Conservation (phyloP, 257 asterid species). For the Coffea eugenioides region DNA sequence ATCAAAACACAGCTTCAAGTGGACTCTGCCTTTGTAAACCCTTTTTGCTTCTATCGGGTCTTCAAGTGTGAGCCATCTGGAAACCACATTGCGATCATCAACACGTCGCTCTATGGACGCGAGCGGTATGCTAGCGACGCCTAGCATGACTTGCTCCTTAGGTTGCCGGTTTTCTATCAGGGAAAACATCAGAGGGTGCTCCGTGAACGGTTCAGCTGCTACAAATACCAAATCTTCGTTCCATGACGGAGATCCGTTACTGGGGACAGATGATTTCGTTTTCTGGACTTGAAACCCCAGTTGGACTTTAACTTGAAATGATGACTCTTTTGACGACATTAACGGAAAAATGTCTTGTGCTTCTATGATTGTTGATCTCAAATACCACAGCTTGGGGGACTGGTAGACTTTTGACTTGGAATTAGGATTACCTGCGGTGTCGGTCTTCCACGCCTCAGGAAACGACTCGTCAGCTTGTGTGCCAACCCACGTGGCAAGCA, state of each 20-base stretch:
- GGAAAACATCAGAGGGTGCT: slow-evolving; percentile 38
- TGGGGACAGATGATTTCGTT: slow-evolving; percentile 41
- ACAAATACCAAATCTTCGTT: slow-evolving; percentile 72
- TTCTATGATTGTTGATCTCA: slow-evolving; percentile 66
- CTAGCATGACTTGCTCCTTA: slow-evolving; percentile 50
- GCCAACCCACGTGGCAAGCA: slow-evolving; percentile 95
- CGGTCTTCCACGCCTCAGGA: slow-evolving; percentile 88
- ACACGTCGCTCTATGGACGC: slow-evolving; percentile 70
- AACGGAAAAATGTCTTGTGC: slow-evolving; percentile 64
- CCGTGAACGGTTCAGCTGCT: slow-evolving; percentile 81
- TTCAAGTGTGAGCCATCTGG: slow-evolving; percentile 80
- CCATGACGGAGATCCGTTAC: slow-evolving; percentile 72
- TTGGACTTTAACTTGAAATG: slow-evolving; percentile 57
- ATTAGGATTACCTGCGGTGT: slow-evolving; percentile 51
- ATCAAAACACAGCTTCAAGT: slow-evolving; percentile 67
- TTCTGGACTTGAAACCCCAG: slow-evolving; percentile 72
- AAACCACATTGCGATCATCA: slow-evolving; percentile 73
- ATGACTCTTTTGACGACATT: slow-evolving; percentile 36
- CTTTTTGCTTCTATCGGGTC: slow-evolving; percentile 53
- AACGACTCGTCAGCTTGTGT: slow-evolving; percentile 93
- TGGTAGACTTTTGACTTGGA: slow-evolving; percentile 75
- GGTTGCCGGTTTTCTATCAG: slow-evolving; percentile 51
- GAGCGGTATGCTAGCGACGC: slow-evolving; percentile 55
- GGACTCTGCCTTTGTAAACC: slow-evolving; percentile 68
- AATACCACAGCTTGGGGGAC: slow-evolving; percentile 85